phyloP scores from a whole-genome alignment of 441 rosid species.

The Aleurites moluccanus region DNA sequence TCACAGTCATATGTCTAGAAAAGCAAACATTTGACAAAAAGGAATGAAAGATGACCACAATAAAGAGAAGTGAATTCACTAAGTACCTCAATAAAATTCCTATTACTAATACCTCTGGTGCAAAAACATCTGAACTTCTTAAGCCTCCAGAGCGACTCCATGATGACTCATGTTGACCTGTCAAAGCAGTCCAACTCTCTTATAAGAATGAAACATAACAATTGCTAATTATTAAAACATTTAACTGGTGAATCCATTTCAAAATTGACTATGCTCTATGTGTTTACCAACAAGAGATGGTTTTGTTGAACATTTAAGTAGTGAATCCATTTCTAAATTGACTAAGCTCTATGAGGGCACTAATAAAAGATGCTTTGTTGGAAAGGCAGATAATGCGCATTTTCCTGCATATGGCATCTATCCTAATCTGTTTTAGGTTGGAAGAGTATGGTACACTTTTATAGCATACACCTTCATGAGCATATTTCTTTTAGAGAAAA shows the following conservation, averaged over 20 bases:
- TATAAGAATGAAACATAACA: constrained; percentile 18
- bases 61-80: constrained; percentile 22
- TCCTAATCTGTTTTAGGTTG: not conserved
- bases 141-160: constrained; percentile 58
- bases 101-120: constrained; percentile 76
- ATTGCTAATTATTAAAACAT: constrained; percentile 8
- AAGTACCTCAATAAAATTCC: constrained; percentile 21
- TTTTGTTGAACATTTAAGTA: not conserved
- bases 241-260: not conserved
- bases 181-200: constrained; percentile 24
- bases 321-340: not conserved
- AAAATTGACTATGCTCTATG: not conserved
- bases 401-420: not conserved
- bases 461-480: not conserved
- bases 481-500: not conserved
- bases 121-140: constrained; percentile 74
- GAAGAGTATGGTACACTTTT: not conserved
- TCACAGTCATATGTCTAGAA: constrained; percentile 64
- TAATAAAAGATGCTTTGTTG: not conserved
- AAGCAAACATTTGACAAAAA: constrained; percentile 27
- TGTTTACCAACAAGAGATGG: not conserved
- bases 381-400: not conserved
- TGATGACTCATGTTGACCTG: constrained; percentile 56
- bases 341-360: not conserved
- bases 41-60: not conserved